These are phyloP conservation scores for Biscogniauxia marginata DNA, from an alignment of 2,329 filamentous ascomycete genomes.

Conservation along the genomic window DNA sequence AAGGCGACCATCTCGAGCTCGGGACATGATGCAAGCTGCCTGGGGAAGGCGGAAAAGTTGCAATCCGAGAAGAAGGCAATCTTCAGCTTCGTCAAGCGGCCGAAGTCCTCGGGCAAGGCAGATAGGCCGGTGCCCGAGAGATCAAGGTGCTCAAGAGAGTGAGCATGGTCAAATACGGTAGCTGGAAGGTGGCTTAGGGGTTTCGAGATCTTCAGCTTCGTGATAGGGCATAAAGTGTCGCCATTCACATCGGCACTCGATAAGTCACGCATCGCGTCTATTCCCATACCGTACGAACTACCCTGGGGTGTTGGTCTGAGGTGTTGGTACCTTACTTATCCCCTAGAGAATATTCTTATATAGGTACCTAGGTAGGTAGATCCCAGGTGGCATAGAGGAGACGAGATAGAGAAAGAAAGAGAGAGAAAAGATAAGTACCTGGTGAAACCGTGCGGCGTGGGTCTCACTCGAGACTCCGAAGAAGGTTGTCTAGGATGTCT, in stretches of 20 bases:
- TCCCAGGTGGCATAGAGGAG: too few species aligned
- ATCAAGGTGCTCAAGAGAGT: conserved; percentile 45
- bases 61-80: conserved; percentile 48
- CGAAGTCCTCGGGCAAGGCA: conserved; percentile 39
- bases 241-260: too few species aligned
- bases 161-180: conserved; percentile 41
- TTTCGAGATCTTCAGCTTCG: conserved; percentile 36
- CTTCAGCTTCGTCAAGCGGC: conserved; percentile 42
- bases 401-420: too few species aligned
- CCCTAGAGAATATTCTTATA: too few species aligned
- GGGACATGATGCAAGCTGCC: conserved; percentile 40
- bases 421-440: neutral
- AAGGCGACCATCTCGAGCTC: conserved; percentile 50
- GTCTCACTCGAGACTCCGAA: neutral
- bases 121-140: conserved; percentile 46
- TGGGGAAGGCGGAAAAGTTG: conserved; percentile 42
- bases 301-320: too few species aligned
- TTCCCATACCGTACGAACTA: neutral
- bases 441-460: neutral
- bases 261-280: neutral
- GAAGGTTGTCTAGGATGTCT: too few species aligned
- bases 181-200: conserved; percentile 37
- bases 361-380: neutral
- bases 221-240: conserved; percentile 13
- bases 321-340: too few species aligned